Evolutionary conservation across 768 basidiomycete species (phyloP).

Genomic region (Auricularia sp.): DNA sequence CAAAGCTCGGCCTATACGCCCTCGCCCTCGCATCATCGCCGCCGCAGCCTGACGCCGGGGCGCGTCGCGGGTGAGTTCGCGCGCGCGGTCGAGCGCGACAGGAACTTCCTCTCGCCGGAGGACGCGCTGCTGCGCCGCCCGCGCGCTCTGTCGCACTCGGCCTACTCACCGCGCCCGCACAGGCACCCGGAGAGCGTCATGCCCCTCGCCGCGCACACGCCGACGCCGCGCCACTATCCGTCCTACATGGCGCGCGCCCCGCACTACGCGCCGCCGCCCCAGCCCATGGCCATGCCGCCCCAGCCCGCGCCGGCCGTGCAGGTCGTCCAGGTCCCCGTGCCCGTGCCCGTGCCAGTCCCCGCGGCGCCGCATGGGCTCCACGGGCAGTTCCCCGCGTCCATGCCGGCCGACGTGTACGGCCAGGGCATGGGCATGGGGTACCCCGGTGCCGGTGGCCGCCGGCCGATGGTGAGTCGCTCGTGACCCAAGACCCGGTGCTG

Average conservation of each 20-base stretch:
- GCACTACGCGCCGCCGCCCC: background rate
- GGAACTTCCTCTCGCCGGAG: background rate
- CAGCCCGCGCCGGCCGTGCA: background rate
- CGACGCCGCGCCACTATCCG: background rate
- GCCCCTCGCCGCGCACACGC: background rate
- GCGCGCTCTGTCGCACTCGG: background rate
- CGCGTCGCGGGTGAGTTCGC: background rate
- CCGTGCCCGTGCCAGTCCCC: background rate
- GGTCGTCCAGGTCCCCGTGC: background rate
- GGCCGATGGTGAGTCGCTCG: background rate
- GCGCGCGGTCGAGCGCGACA: background rate
- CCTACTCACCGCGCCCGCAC: background rate
- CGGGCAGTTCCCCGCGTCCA: background rate
- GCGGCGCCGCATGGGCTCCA: background rate
- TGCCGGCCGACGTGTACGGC: too few relatives aligned
- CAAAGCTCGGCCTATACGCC: too few relatives aligned
- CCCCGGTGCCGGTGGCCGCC: background rate
- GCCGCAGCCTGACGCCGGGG: background rate
- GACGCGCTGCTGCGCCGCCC: background rate
- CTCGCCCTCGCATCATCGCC: too few relatives aligned
- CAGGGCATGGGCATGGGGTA: background rate
- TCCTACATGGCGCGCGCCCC: background rate
- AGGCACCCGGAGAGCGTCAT: background rate
- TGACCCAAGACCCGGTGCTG: background rate
- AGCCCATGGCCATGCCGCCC: background rate